These are phyloP conservation scores for Globisporangium cystogenes DNA, from an alignment of 352 stramenopile genomes.

Conservation along the genomic window DNA sequence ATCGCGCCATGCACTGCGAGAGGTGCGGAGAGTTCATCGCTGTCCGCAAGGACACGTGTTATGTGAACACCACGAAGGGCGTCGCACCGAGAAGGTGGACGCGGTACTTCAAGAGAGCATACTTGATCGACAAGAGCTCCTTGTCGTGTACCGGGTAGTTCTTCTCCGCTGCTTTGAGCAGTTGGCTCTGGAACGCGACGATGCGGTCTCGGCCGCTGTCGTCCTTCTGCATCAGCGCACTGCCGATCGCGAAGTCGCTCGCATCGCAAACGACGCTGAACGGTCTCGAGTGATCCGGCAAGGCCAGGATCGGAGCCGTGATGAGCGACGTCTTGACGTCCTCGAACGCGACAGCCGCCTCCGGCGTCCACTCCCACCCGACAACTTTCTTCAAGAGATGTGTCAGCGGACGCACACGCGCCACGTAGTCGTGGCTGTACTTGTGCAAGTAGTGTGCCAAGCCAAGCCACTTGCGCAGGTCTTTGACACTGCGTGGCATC, in stretches of 20 bases:
- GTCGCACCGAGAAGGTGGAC: slow-evolving; percentile 18
- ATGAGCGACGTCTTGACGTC: too few relatives aligned
- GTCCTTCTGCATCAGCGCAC: background rate
- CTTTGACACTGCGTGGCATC: too few relatives aligned
- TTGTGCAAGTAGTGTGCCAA: too few relatives aligned
- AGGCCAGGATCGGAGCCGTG: too few relatives aligned
- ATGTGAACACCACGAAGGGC: slow-evolving; percentile 17
- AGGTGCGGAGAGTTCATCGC: slow-evolving; percentile 1
- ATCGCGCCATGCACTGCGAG: slow-evolving; percentile 8
- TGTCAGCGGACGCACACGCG: too few relatives aligned
- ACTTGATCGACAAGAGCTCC: slow-evolving; percentile 17
- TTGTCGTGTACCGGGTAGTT: background rate
- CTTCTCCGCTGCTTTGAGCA: slow-evolving; percentile 16
- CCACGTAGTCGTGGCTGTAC: too few relatives aligned
- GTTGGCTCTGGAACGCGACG: slow-evolving; percentile 17
- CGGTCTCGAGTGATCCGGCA: background rate
- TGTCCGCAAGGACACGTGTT: slow-evolving; percentile 10
- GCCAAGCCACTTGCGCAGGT: too few relatives aligned
- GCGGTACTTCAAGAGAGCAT: slow-evolving; percentile 23
- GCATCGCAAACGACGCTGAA: slow-evolving; percentile 16
- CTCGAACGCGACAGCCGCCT: too few relatives aligned
- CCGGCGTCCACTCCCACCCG: too few relatives aligned
- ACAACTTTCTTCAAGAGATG: too few relatives aligned
- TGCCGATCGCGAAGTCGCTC: slow-evolving; percentile 17
- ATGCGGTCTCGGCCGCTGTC: background rate